Evolutionary conservation across 1,139 yeast genomes (phyloP).

Genomic region (Hyphopichia burtonii): DNA sequence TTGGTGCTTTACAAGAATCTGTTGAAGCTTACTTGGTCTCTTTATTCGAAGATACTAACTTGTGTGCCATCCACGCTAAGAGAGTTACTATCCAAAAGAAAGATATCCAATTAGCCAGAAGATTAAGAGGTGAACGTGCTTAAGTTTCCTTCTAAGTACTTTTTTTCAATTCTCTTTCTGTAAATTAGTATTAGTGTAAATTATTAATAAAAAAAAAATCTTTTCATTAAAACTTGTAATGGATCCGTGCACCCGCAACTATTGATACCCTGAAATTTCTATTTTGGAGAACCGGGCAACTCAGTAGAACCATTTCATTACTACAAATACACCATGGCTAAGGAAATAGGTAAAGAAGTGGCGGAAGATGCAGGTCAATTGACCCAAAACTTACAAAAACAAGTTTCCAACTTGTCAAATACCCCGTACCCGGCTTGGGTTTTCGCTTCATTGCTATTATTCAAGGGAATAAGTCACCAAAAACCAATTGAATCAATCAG

Average conservation of each 20-base stretch:
- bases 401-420: constrained; percentile 27
- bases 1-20: constrained; percentile 98
- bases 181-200: constrained; percentile 5
- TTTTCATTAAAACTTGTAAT: too few relatives aligned
- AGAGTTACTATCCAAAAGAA: constrained; percentile 99
- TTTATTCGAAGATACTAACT: constrained; percentile 92
- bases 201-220: constrained; percentile 4
- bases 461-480: constrained; percentile 40
- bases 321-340: too few relatives aligned
- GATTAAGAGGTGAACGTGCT: constrained; percentile 97
- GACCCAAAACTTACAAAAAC: neutral
- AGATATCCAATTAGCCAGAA: constrained; percentile 98
- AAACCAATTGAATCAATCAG: constrained; percentile 16
- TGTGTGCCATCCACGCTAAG: constrained; percentile 99
- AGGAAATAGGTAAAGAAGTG: too few relatives aligned
- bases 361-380: neutral
- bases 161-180: neutral
- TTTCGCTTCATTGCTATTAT: constrained; percentile 39
- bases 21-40: constrained; percentile 95
- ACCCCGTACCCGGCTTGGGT: constrained; percentile 59
- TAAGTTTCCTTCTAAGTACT: constrained; percentile 22
- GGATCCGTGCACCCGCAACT: neutral
- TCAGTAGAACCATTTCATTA: too few relatives aligned
- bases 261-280: neutral
- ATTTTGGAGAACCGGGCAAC: too few relatives aligned